These are phyloP conservation scores for Beta lomatogona DNA, from an alignment of 179 eudicot genomes.

Conservation along the genomic window DNA sequence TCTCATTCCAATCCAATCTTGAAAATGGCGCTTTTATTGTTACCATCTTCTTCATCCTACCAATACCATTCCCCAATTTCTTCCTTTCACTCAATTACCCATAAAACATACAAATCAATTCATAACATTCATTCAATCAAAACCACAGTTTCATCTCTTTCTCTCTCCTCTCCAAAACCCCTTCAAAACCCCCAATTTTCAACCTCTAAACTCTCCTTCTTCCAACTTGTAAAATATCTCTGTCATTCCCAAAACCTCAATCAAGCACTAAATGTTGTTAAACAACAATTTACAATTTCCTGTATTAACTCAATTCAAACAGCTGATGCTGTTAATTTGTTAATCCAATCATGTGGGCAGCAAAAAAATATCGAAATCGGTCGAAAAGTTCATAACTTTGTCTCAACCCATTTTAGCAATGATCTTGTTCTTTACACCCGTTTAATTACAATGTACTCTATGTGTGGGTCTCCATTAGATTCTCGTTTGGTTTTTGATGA, in stretches of 20 bases:
- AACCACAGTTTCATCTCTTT: constrained; percentile 8
- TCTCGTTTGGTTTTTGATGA: constrained; percentile 43
- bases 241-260: constrained; percentile 35
- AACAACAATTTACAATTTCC: constrained; percentile 10
- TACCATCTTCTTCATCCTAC: constrained; percentile 16
- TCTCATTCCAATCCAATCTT: neutral
- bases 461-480: constrained; percentile 50
- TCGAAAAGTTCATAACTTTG: constrained; percentile 36
- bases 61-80: neutral
- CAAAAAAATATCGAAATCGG: constrained; percentile 43
- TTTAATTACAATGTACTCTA: constrained; percentile 54
- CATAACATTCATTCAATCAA: constrained; percentile 5
- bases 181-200: constrained; percentile 4
- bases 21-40: constrained; percentile 20
- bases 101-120: constrained; percentile 14
- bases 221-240: constrained; percentile 12
- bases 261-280: constrained; percentile 35
- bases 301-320: constrained; percentile 4
- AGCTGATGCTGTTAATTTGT: constrained; percentile 30
- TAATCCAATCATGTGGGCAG: constrained; percentile 53
- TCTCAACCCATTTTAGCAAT: constrained; percentile 35
- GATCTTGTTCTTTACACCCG: constrained; percentile 44
- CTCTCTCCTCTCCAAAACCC: constrained; percentile 11
- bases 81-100: neutral
- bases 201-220: constrained; percentile 8